Base-by-base conservation (phyloP, 2,329 filamentous ascomycete species). In the Lachnellula hyalina region DNA sequence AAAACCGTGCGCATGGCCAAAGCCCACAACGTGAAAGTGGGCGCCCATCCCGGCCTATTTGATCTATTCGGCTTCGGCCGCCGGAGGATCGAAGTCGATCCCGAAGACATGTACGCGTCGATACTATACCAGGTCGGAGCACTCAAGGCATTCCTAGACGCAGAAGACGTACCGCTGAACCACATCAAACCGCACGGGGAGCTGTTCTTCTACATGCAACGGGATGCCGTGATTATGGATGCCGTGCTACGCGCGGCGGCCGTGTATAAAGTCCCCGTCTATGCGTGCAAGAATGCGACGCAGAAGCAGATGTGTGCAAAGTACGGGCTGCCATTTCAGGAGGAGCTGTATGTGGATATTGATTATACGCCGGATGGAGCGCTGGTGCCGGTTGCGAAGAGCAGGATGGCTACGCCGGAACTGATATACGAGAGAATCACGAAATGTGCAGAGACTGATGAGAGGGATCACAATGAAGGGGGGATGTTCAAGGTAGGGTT, bases 31-130 rank as follows among this genome's bases (percentile, higher is more conserved):
- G 76, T 86, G 57, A 74, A 73, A 49, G 71, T 81, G 5, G 84
- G 84, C 7, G 84, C 84, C 0, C 84, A 87, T 61, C 84, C 84
- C 0, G 82, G 83, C 1, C 72, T 86, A 0, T 82, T 80, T 50
- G 52, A 53, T 35, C 36, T 53, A 1, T 53, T 53, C 23, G 51
- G 51, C 5, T 53, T 53, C 25, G 51, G 51, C 4, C 45, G 51
- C n/a, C 35, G 51, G 7, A 45, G 35, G 35, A 53, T 53, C 23
- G 51, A 48, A 6, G 47, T 53, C 23, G 45, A 53, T 21, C 45
- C 51, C 8, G 44, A 35, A 19, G 51, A 53, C 25, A 53, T 53
- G 51, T 53, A 38, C 19, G 51, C 51, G 6, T 48, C 47, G 35
- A 53, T 53, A 17, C 36, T 53, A n/a, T 53, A 53, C 51, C 51